Evolutionary conservation across 768 basidiomycete genomes (phyloP).

Genomic region (Tephrocybe sp.): DNA sequence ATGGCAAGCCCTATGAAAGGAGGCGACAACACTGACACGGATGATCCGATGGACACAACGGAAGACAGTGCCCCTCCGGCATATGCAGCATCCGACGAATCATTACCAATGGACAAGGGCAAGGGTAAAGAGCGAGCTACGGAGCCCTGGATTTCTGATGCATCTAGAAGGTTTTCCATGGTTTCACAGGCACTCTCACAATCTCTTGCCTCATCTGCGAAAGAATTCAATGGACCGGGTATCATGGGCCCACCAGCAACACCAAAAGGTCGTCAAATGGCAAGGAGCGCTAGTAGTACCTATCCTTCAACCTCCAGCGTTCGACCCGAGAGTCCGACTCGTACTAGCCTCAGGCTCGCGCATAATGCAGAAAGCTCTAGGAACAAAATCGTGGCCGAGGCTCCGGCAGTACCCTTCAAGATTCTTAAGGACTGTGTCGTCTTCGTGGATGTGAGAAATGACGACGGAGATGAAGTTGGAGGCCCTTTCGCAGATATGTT

Average conservation of each 20-base stretch:
- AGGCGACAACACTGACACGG: constrained; percentile 12
- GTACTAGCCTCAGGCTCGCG: constrained; percentile 11
- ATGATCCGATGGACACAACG: constrained; percentile 17
- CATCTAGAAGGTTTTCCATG: constrained; percentile 54
- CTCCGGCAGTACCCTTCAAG: constrained; percentile 33
- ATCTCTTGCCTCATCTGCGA: constrained; percentile 50
- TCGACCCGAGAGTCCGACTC: constrained; percentile 10
- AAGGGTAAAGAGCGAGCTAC: constrained; percentile 32
- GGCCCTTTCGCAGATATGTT: constrained; percentile 83
- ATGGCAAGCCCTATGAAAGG: constrained; percentile 51
- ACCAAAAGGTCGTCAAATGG: constrained; percentile 31
- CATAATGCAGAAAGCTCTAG: constrained; percentile 15
- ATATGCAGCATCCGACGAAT: constrained; percentile 9
- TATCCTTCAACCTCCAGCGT: constrained; percentile 20
- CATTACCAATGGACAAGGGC: constrained; percentile 13
- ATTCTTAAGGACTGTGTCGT: constrained; percentile 72
- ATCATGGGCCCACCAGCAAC: constrained; percentile 49
- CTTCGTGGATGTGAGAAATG: constrained; percentile 86
- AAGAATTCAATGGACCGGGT: constrained; percentile 21
- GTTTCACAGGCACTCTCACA: constrained; percentile 61
- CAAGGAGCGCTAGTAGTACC: constrained; percentile 41
- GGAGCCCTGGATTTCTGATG: constrained; percentile 31
- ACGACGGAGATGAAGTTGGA: constrained; percentile 79
- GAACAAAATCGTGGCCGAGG: constrained; percentile 19
- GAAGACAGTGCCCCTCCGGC: constrained; percentile 12